phyloP scores from a whole-genome alignment of 805 yeast species.

The Candida golubevii region DNA sequence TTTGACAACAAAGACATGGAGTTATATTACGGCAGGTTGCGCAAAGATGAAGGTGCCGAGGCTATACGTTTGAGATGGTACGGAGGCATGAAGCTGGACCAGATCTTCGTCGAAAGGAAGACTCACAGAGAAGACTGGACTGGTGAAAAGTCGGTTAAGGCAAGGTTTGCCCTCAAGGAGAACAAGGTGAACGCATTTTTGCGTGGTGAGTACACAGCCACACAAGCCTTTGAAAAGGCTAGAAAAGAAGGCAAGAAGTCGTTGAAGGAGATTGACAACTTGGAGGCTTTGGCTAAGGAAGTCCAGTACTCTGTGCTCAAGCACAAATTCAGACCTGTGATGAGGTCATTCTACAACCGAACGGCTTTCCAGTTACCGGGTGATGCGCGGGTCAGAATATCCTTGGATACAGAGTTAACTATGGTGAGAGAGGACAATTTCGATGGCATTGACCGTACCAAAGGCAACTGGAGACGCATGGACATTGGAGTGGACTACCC shows the following conservation, averaged over 20 bases:
- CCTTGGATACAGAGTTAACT: constrained; percentile 93
- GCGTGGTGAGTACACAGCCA: constrained; percentile 79
- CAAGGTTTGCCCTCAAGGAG: constrained; percentile 90
- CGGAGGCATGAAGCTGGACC: constrained; percentile 93
- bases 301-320: constrained; percentile 86
- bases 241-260: constrained; percentile 90
- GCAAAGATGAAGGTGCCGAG: constrained; percentile 98
- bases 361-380: constrained; percentile 99
- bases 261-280: constrained; percentile 78
- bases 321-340: constrained; percentile 85
- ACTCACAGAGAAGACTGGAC: constrained; percentile 99
- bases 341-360: constrained; percentile 94
- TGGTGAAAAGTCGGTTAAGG: constrained; percentile 98
- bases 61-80: constrained; percentile 98
- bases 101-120: constrained; percentile 92
- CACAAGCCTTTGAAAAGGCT: constrained; percentile 87
- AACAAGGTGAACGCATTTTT: constrained; percentile 82
- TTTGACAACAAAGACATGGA: constrained; percentile 89
- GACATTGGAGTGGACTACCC: constrained; percentile 99
- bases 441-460: constrained; percentile 86
- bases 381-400: constrained; percentile 97
- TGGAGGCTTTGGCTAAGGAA: constrained; percentile 90
- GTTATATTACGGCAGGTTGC: constrained; percentile 86
- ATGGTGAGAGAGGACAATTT: constrained; percentile 98
- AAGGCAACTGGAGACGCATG: constrained; percentile 96